Evolutionary conservation across 495 filamentous ascomycete genomes (phyloP).

Genomic region (Penicillium paxilli): DNA sequence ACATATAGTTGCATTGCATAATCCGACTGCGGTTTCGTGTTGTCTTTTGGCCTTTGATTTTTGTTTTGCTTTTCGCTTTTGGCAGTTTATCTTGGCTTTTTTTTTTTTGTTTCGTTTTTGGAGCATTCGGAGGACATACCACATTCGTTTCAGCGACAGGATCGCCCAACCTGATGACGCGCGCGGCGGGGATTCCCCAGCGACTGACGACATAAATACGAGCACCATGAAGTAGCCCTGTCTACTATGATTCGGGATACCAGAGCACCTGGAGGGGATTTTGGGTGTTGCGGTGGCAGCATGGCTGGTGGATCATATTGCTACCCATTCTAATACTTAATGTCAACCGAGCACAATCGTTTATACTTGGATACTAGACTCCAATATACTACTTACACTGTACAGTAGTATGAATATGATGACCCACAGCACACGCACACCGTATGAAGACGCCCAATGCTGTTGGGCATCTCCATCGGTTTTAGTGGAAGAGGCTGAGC

Average conservation of each 20-base stretch:
- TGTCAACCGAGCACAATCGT: constrained; percentile 11
- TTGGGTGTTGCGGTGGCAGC: not conserved
- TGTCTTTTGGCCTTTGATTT: not conserved
- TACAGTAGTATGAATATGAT: no score
- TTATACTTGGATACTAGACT: no score
- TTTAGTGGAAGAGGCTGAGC: not conserved
- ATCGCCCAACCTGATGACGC: constrained; percentile 15
- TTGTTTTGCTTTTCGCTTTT: not conserved
- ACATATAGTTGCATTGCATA: not conserved
- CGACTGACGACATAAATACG: constrained; percentile 16
- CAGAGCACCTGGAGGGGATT: not conserved
- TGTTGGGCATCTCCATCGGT: not conserved
- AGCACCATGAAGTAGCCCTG: constrained; percentile 9
- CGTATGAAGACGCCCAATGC: no score
- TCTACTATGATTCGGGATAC: not conserved
- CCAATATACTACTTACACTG: no score
- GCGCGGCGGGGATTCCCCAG: constrained; percentile 1
- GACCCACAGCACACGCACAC: no score
- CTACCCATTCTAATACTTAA: constrained; percentile 16
- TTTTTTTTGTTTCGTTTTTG: constrained; percentile 7
- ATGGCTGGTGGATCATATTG: constrained; percentile 8
- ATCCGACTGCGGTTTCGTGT: not conserved
- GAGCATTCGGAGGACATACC: constrained; percentile 4
- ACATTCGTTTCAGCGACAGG: constrained; percentile 7
- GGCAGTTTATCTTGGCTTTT: not conserved